Conservation (phyloP, 176 grass and related monocot species). For the Canna indica region DNA sequence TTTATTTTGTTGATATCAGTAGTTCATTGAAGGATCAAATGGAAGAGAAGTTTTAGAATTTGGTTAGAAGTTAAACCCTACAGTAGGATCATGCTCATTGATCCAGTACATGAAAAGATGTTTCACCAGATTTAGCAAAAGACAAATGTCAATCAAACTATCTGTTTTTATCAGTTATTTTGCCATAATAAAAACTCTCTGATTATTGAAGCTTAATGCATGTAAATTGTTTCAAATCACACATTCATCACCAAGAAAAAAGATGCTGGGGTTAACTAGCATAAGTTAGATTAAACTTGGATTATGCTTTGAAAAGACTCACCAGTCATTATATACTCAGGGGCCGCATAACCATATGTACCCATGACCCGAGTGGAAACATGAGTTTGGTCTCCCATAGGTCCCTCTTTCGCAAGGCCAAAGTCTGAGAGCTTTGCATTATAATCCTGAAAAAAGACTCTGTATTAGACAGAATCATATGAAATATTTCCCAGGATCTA, state of each 20-base stretch:
- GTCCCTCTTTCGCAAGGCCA: constrained; percentile 12
- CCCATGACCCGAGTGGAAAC: constrained; percentile 10
- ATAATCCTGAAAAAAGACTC: constrained; percentile 4
- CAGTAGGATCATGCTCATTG: too few relatives aligned
- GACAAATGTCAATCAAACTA: background rate
- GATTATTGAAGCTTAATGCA: background rate
- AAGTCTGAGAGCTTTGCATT: constrained; percentile 20
- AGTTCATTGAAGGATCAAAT: too few relatives aligned
- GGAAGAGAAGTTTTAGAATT: too few relatives aligned
- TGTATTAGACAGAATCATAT: background rate
- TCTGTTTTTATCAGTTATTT: too few relatives aligned
- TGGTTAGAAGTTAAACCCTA: too few relatives aligned
- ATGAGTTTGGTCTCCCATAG: constrained; percentile 13
- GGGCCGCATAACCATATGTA: constrained; percentile 15
- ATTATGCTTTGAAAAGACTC: background rate
- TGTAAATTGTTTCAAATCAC: background rate
- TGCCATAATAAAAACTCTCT: too few relatives aligned
- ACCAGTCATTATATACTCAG: constrained; percentile 19
- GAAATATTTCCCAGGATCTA: background rate
- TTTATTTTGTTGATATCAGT: too few relatives aligned
- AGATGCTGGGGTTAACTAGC: too few relatives aligned
- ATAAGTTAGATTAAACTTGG: background rate
- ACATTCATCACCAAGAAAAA: background rate
- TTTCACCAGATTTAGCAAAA: background rate
- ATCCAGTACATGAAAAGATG: background rate